Evolutionary conservation across 1,284 basidiomycete genomes (phyloP), one percentile per base, ranked within the genome.

Genomic region (Rhodotorula sp.): DNA sequence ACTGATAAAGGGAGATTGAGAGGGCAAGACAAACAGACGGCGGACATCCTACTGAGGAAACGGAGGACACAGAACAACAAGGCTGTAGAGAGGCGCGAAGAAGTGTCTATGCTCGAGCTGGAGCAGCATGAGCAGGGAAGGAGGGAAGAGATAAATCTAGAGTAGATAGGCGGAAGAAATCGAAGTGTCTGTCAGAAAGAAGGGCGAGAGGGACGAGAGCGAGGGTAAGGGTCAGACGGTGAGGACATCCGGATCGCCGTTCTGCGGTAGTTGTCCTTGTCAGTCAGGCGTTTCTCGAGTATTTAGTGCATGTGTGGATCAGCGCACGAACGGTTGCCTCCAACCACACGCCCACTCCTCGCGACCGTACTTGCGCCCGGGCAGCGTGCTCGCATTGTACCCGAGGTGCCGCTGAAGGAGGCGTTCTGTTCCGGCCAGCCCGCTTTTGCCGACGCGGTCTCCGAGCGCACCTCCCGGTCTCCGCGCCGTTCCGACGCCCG

Each of bases 321-420:
- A 53, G 63, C 71, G 63, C 58, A 73, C 71, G 27, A 74, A 74
- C 19, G 72, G 72, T 41, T 74, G 72, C n/a, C 72, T 50, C 72
- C 72, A 74, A 1, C 72, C 72, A 34, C 72, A 74, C 19, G 69
- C 66, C 72, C 72, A 74, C 64, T 74, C 72, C 63, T 74, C 72
- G 66, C 67, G 56, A 16, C 72, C 72, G n/a, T 74, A 74, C 63
- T 61, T 60, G 42, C 72, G 46, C 17, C 72, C 72, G 5, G 72
- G 72, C 45, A 74, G 23, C n/a, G 72, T 74, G 12, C 65, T 67
- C 14, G 72, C 72, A 16, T 74, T 68, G 46, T 66, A 74, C 41
- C 72, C 72, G 3, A 74, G 48, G 52, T 74, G 72, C 17, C 60
- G 59, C 55, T 74, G 69, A 48, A 71, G 34, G 41, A 74, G 57